phyloP scores from a whole-genome alignment of 2,329 filamentous ascomycete genomes.

The Falciphora oryzae region DNA sequence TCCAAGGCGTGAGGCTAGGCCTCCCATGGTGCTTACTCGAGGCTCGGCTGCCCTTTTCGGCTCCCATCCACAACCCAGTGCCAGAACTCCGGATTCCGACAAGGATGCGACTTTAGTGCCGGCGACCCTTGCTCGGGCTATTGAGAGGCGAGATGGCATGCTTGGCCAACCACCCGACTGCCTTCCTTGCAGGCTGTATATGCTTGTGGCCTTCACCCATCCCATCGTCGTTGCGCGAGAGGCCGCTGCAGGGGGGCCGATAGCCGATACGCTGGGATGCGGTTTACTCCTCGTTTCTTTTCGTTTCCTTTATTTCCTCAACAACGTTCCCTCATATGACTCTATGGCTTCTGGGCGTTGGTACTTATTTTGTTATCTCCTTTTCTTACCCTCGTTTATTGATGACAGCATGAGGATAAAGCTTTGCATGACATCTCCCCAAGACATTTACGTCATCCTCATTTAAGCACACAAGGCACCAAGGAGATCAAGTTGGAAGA shows the following conservation, averaged over 20 bases:
- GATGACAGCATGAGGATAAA: slow-evolving; percentile 22
- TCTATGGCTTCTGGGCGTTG: slow-evolving; percentile 17
- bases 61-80: not conserved
- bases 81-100: not conserved
- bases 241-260: not conserved
- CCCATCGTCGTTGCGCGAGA: not conserved
- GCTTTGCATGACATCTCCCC: slow-evolving; percentile 14
- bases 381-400: slow-evolving; percentile 18
- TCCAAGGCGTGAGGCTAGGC: not conserved
- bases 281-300: not conserved
- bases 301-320: not conserved
- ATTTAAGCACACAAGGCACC: slow-evolving; percentile 12
- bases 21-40: not conserved
- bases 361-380: not conserved
- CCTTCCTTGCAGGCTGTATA: not conserved
- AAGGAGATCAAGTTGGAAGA: not conserved
- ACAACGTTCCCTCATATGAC: slow-evolving; percentile 5
- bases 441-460: not conserved
- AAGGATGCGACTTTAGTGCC: not conserved
- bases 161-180: not conserved
- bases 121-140: not conserved
- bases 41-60: not conserved
- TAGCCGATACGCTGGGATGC: slow-evolving; percentile 6
- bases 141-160: not conserved
- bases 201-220: not conserved